Conservation (phyloP, 164 flowering plant genomes). For the Tinospora cordifolia region DNA sequence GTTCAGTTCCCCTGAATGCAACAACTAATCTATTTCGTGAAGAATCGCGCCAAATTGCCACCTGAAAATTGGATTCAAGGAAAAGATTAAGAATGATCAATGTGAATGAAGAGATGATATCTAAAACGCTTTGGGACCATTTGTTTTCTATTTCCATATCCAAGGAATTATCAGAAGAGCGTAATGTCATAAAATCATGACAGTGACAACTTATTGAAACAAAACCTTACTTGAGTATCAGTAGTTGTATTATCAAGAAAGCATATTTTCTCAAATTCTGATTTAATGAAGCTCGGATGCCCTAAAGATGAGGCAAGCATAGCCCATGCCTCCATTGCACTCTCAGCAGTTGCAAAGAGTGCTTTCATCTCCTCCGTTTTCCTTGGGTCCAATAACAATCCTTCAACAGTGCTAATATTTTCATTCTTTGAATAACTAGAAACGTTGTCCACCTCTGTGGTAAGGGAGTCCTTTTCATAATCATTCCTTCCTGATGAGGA, state of each 20-base stretch:
- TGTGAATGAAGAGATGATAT: neutral
- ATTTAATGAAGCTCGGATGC: conserved; percentile 86
- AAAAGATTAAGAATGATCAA: neutral
- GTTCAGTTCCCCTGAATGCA: conserved; percentile 97
- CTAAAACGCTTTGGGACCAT: neutral
- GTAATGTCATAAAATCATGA: neutral
- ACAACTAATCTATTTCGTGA: conserved; percentile 61
- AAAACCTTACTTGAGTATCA: conserved; percentile 70
- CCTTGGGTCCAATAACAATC: conserved; percentile 37
- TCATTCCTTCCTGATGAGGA: conserved; percentile 20
- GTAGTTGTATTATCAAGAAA: conserved; percentile 78
- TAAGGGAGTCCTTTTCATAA: conserved; percentile 18
- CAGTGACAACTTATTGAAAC: neutral
- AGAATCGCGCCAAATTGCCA: conserved; percentile 92
- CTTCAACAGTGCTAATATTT: conserved; percentile 19
- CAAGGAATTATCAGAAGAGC: neutral
- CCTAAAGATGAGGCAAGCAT: conserved; percentile 93
- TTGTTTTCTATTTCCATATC: conserved; percentile 2
- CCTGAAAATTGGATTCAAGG: conserved; percentile 41
- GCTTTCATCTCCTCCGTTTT: conserved; percentile 79
- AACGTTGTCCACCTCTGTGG: conserved; percentile 17
- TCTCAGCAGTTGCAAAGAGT: conserved; percentile 86
- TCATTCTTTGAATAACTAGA: conserved; percentile 14
- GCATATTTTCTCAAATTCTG: conserved; percentile 95
- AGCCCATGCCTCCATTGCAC: conserved; percentile 99